These are phyloP conservation scores for Mucor mucedo DNA, from an alignment of 371 early-diverging fungal genomes.

Conservation along the genomic window DNA sequence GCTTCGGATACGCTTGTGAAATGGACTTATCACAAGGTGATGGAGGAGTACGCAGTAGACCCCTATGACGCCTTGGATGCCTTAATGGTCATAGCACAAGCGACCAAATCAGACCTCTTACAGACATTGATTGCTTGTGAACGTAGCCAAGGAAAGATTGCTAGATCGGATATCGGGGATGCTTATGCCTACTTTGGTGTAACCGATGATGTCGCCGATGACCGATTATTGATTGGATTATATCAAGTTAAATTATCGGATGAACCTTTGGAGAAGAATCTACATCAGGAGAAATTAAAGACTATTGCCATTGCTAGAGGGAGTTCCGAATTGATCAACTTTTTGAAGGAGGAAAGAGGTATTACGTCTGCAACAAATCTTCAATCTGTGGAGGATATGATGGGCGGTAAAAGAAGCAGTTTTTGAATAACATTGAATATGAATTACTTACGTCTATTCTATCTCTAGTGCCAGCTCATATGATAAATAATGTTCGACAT, in stretches of 20 bases:
- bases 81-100: constrained; percentile 44
- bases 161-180: constrained; percentile 47
- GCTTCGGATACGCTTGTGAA: constrained; percentile 53
- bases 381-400: constrained; percentile 16
- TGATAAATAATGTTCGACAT: constrained; percentile 12
- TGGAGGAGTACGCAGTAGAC: constrained; percentile 40
- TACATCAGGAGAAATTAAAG: constrained; percentile 36
- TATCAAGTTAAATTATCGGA: constrained; percentile 40
- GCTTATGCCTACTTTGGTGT: constrained; percentile 63
- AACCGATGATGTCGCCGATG: constrained; percentile 32
- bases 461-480: constrained; percentile 24
- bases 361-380: constrained; percentile 9
- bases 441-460: not conserved
- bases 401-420: constrained; percentile 15
- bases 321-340: constrained; percentile 30
- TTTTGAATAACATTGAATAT: too few species aligned
- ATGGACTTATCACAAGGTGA: constrained; percentile 52
- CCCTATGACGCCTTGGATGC: constrained; percentile 43
- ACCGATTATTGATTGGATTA: constrained; percentile 37
- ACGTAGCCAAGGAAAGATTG: constrained; percentile 52
- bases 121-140: constrained; percentile 51
- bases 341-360: constrained; percentile 34
- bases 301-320: constrained; percentile 40
- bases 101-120: constrained; percentile 41
- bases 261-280: constrained; percentile 34